Percentiles rank a stretch among this genome's conserved stretches.
Conservation (phyloP, 1,284 basidiomycete species). For the Fomes fomentarius region DNA sequence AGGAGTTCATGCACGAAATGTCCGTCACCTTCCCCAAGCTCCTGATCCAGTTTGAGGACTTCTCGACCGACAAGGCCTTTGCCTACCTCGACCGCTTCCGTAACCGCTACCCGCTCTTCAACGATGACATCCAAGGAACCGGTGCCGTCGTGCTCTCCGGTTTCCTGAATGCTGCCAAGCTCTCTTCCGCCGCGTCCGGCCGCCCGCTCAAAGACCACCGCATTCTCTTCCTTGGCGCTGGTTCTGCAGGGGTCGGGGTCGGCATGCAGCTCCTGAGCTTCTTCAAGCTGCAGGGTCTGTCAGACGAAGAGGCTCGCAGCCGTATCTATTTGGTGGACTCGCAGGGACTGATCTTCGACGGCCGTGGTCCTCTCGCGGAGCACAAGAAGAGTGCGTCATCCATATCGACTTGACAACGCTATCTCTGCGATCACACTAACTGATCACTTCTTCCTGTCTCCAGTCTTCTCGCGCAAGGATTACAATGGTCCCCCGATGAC, state of each 20-base stretch:
- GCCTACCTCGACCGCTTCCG: slow-evolving; percentile 79
- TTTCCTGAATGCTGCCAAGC: slow-evolving; percentile 86
- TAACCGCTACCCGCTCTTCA: slow-evolving; percentile 81
- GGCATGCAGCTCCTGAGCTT: slow-evolving; percentile 89
- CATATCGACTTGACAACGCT: neutral
- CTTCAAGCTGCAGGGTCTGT: slow-evolving; percentile 81
- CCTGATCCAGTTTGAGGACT: slow-evolving; percentile 93
- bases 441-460: neutral
- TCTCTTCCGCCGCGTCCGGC: slow-evolving; percentile 75
- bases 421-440: neutral
- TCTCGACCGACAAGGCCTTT: slow-evolving; percentile 88
- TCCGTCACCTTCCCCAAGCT: slow-evolving; percentile 76
- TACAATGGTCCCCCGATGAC: slow-evolving; percentile 78
- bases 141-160: slow-evolving; percentile 92
- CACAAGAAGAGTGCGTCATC: slow-evolving; percentile 76
- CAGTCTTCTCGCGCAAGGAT: slow-evolving; percentile 83
- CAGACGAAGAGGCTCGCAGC: slow-evolving; percentile 76
- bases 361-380: slow-evolving; percentile 73
- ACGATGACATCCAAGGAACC: slow-evolving; percentile 83
- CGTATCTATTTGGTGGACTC: slow-evolving; percentile 88
- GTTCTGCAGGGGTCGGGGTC: slow-evolving; percentile 89
- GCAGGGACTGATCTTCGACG: slow-evolving; percentile 80
- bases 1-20: slow-evolving; percentile 91
- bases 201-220: slow-evolving; percentile 75
- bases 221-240: slow-evolving; percentile 91